Percentiles rank a stretch among this genome's conserved stretches.
Conservation (phyloP, 345 rosid genomes). For the Kandelia obovata region DNA sequence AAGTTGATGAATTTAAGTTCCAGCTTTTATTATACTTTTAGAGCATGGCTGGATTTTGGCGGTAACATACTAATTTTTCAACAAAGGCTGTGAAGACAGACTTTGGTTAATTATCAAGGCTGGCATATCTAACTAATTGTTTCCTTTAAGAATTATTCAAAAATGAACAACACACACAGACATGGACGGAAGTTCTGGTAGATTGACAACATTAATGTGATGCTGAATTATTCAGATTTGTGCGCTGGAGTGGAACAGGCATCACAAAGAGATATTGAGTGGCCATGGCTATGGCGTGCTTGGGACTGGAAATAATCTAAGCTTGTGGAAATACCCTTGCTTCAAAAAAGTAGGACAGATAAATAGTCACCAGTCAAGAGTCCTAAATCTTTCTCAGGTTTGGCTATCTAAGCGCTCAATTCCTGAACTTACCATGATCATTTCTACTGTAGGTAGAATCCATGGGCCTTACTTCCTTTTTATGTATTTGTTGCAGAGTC, state of each 20-base stretch:
- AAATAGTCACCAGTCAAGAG: constrained; percentile 31
- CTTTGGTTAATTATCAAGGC: not conserved
- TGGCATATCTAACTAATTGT: not conserved
- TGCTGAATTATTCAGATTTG: constrained; percentile 31
- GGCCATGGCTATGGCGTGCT: constrained; percentile 44
- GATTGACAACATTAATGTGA: not conserved
- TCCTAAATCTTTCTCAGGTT: constrained; percentile 47
- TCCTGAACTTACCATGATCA: not conserved
- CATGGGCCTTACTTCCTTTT: not conserved
- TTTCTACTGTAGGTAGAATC: not conserved
- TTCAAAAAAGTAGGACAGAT: constrained; percentile 37
- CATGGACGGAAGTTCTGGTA: not conserved
- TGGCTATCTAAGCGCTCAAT: not conserved
- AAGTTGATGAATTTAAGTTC: constrained; percentile 12
- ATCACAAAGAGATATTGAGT: constrained; percentile 51
- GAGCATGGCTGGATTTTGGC: not conserved
- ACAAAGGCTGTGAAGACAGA: not conserved
- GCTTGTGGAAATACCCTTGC: constrained; percentile 55
- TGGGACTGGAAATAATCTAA: constrained; percentile 25
- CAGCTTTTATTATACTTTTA: not conserved
- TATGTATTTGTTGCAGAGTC: constrained; percentile 34
- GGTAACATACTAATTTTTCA: not conserved
- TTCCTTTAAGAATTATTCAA: not conserved
- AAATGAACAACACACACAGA: not conserved
- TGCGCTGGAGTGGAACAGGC: constrained; percentile 59